Base-by-base conservation (phyloP, 805 yeast species). In the Kodamaea restingae region DNA sequence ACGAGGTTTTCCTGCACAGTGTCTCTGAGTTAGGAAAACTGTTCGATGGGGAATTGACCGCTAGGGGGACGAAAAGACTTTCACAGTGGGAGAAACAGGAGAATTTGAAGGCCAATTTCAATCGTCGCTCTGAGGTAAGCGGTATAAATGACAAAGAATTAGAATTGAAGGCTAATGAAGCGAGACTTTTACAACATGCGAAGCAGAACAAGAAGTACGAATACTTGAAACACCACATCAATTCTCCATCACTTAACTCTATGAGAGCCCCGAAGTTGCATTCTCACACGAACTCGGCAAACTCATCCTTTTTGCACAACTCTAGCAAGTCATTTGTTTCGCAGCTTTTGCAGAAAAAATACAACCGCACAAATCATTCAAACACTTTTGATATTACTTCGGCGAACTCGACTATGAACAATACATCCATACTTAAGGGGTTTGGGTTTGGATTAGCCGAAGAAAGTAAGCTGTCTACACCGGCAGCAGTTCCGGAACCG, bases 381-480 rank as follows among this genome's bases (percentile, higher is more conserved):
- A 32, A 32, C 42, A 22, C 38, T 1, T 28, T 24, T 22, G 38
- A 32, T 11, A 18, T 18, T n/a, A 27, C 34, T 18, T 39, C 46
- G 10, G 42, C 52, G 2, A 44, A 48, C 36, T 46, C 50, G 12
- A 50, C 60, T 7, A 39, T 46, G 27, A 48, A 49, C 28, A 54
- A 56, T 37, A 51, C 50, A 4, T 62, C 71, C 7, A 54, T 60
- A 9, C 46, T 67, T 29, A 52, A 60, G 9, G 63, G 63, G 7
- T 57, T 62, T 45, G 70, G 65, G 5, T 55, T 52, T 31, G 70
- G 69, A 4, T 56, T 65, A 2, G 43, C 63, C 1, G 70, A 61
- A 39, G 70, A 62, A 38, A 64, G 70, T 39, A 61, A 70, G 0
- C 71, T 70, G 4, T 48, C 49, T 27, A 54, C 49, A 7, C 56